Evolutionary conservation across 2,329 filamentous ascomycete species (phyloP), one percentile per base, ranked within the genome.

Genomic region (Coniosporium uncinatum): DNA sequence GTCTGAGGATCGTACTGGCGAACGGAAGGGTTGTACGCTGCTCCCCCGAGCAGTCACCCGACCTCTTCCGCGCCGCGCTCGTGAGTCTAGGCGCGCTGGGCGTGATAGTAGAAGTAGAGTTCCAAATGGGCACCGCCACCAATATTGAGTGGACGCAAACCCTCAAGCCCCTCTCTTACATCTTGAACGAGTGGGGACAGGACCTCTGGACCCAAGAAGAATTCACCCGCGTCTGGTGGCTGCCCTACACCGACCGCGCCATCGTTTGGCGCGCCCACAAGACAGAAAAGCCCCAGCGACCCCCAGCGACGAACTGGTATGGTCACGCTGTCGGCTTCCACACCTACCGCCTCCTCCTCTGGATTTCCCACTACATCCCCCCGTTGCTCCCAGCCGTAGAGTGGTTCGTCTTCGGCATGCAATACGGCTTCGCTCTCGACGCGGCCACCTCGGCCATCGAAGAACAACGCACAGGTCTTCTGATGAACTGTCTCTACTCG

Each of bases 401-500:
- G 64, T 93, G 89, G 85, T 91, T 96, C 59, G 85, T 97, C 42
- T 96, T 96, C 54, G 89, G 90, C 52, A 88, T 97, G 85, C 90
- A 97, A 63, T 97, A 96, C 60, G 91, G 91, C 39, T 96, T 96
- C 73, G 71, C 71, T 24, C 78, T 87, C 46, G 81, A 80, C 38
- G 75, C 73, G 3, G 73, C 75, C 40, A 84, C 80, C 32, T 73
- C 75, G n/a, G 91, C 85, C 5, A 78, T 96, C 16, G 85, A 96
- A 62, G 81, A 84, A 18, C 85, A 85, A 48, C 80, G 85, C 45
- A 71, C 83, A 48, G 91, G 89, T 13, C 76, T 97, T 36, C 73
- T 96, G 40, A 91, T 98, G 86, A 93, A 98, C 69, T 98, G 93
- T 56, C 77, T 97, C 5, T 98, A 96, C 70, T 91, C 86, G n/a